Conservation (phyloP, 2,329 filamentous ascomycete species). For the Scytalidium lignicola region DNA sequence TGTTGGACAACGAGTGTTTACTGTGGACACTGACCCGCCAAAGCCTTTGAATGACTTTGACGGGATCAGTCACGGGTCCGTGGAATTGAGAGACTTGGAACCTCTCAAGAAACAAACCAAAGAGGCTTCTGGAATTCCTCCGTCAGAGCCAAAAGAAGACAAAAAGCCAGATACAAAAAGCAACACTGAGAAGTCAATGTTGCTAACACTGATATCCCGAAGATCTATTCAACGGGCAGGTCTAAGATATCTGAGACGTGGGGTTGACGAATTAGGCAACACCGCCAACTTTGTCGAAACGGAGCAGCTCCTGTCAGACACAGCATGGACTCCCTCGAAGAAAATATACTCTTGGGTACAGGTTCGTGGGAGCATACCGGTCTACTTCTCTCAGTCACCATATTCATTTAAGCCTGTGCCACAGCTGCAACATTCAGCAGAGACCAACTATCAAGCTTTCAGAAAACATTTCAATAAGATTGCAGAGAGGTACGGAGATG, state of each 20-base stretch:
- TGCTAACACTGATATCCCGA: constrained; percentile 89
- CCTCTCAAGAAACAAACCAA: background rate
- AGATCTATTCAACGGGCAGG: constrained; percentile 82
- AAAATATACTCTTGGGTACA: constrained; percentile 83
- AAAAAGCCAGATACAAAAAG: background rate
- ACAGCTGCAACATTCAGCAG: constrained; percentile 71
- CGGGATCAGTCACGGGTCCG: constrained; percentile 35
- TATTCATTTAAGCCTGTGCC: constrained; percentile 90
- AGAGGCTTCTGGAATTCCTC: background rate
- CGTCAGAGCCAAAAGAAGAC: background rate
- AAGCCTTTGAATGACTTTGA: constrained; percentile 43
- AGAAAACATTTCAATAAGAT: constrained; percentile 73
- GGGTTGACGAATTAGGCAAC: constrained; percentile 83
- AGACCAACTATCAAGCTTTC: constrained; percentile 74
- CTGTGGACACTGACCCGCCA: constrained; percentile 56
- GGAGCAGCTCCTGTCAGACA: constrained; percentile 80
- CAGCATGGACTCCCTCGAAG: constrained; percentile 55
- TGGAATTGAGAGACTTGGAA: constrained; percentile 32
- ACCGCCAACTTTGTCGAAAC: constrained; percentile 91
- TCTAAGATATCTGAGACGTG: constrained; percentile 81
- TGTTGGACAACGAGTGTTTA: constrained; percentile 79
- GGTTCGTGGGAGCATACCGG: constrained; percentile 81
- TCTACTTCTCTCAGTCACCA: constrained; percentile 93
- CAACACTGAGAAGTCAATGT: constrained; percentile 22
- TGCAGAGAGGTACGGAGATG: constrained; percentile 61